Evolutionary conservation across 83 land plant genomes (phyloP).

Genomic region (Isoetes engelmannii): DNA sequence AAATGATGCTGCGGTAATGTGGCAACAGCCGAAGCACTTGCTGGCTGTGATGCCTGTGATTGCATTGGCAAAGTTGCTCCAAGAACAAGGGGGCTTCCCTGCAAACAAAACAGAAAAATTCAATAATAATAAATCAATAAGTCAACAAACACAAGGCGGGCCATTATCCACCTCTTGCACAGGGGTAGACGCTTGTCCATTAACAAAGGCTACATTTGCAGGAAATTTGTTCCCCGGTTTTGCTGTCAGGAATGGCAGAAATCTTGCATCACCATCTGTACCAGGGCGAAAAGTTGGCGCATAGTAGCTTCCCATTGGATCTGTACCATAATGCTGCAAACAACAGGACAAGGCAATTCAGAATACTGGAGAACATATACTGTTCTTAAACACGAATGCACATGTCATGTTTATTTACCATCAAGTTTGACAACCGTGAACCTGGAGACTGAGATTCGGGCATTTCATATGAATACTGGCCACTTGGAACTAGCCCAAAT

Average conservation of each 20-base stretch:
- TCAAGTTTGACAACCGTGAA: too few species aligned
- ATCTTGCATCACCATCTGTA: slow-evolving; percentile 60
- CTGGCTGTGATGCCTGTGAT: slow-evolving; percentile 3
- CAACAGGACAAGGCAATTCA: too few species aligned
- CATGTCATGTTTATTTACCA: too few species aligned
- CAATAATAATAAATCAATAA: background rate
- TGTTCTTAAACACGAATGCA: too few species aligned
- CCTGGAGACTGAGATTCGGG: too few species aligned
- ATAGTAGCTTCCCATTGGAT: slow-evolving; percentile 60
- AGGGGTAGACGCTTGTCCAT: slow-evolving; percentile 45
- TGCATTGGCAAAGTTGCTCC: too few species aligned
- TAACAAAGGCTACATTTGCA: slow-evolving; percentile 49
- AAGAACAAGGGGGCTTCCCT: slow-evolving; percentile 5
- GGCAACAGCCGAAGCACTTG: background rate
- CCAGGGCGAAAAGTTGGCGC: slow-evolving; percentile 56
- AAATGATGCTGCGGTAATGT: background rate
- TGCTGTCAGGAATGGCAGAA: slow-evolving; percentile 52
- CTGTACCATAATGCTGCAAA: slow-evolving; percentile 52
- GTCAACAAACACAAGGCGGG: background rate
- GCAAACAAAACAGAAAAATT: background rate
- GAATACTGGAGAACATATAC: too few species aligned
- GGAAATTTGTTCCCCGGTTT: slow-evolving; percentile 47
- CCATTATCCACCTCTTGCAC: slow-evolving; percentile 50
- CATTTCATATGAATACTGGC: too few species aligned
- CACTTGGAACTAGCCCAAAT: too few species aligned